Conservation (phyloP, 2,329 filamentous ascomycete genomes). For the Trichoderma sp. region DNA sequence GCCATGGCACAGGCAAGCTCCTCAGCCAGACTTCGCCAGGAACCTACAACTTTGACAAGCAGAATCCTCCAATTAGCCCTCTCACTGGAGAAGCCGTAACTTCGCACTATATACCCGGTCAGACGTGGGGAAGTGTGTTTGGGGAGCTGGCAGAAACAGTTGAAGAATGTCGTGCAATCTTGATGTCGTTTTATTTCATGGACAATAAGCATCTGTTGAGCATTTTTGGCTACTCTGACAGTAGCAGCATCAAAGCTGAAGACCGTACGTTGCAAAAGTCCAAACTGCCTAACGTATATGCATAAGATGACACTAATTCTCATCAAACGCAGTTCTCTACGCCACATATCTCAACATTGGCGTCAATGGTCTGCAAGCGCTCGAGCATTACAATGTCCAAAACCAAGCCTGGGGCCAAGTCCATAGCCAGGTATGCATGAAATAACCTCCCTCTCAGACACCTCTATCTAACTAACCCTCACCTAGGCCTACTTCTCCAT, state of each 20-base stretch:
- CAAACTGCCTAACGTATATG: background rate
- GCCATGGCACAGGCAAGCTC: conserved; percentile 63
- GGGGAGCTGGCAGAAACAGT: background rate
- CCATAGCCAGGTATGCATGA: background rate
- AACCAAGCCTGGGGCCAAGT: background rate
- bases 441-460: background rate
- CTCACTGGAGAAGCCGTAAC: background rate
- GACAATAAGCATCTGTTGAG: background rate
- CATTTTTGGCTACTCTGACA: background rate
- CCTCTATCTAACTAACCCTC: background rate
- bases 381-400: background rate
- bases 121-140: background rate
- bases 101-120: background rate
- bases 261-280: background rate
- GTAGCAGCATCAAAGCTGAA: background rate
- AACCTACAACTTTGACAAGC: conserved; percentile 60
- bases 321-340: background rate
- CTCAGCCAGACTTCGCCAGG: conserved; percentile 52
- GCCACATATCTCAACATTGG: background rate
- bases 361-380: background rate
- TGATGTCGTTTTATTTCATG: background rate
- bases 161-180: background rate
- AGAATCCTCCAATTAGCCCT: background rate
- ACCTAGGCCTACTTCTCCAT: background rate
- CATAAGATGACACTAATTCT: background rate